phyloP scores from a whole-genome alignment of 2,329 filamentous ascomycete genomes.

The Calonectria pseudoreteaudii region DNA sequence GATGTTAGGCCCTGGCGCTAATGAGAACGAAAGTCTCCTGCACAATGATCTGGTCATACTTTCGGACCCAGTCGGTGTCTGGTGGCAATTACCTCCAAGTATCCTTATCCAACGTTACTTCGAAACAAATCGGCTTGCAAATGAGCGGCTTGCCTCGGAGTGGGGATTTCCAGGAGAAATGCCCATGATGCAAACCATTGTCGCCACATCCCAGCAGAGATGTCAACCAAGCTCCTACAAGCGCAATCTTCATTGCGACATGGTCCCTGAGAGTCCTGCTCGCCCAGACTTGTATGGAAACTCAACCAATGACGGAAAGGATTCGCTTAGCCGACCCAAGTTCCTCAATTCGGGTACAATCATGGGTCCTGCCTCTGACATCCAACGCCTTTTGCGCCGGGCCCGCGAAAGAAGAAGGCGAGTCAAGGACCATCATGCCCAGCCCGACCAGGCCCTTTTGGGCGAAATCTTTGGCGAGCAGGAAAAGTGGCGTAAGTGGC shows the following conservation, averaged over 20 bases:
- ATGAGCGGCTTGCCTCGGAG: neutral
- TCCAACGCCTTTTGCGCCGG: neutral
- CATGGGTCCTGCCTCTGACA: neutral
- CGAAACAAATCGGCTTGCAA: neutral
- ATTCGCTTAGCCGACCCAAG: neutral
- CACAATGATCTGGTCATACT: neutral
- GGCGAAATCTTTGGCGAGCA: neutral
- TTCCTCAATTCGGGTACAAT: neutral
- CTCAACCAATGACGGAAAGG: neutral
- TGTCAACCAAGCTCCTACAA: neutral
- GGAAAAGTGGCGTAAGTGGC: neutral
- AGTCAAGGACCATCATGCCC: neutral
- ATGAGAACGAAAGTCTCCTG: neutral
- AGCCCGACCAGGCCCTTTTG: neutral
- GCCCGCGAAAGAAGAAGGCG: neutral
- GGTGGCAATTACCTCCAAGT: neutral
- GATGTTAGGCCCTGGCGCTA: neutral
- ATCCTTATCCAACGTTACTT: neutral
- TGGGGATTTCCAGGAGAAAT: neutral
- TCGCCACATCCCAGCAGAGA: neutral
- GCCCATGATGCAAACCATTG: constrained; percentile 1
- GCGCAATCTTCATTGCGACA: neutral
- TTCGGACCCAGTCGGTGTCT: neutral
- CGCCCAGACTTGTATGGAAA: neutral
- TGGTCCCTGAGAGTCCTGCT: neutral